Conservation (phyloP, 2,329 filamentous ascomycete species). For the Sclerotinia minor region DNA sequence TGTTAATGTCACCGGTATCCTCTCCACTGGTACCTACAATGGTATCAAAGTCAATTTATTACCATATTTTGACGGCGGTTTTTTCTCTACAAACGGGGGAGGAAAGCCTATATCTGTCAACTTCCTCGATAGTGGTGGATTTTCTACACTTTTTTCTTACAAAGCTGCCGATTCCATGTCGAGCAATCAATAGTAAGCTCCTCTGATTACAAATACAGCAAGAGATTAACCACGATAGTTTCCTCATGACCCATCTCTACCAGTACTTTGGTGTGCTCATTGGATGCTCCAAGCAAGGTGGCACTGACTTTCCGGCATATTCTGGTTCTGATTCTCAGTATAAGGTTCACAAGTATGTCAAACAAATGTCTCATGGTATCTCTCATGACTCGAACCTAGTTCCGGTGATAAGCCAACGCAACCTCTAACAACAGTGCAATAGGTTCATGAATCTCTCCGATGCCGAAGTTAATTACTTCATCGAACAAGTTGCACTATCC, state of each 20-base stretch:
- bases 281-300: conserved; percentile 54
- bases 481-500: conserved; percentile 57
- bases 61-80: conserved; percentile 58
- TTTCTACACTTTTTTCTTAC: conserved; percentile 48
- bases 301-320: conserved; percentile 53
- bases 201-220: not conserved
- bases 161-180: conserved; percentile 55
- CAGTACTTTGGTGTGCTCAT: conserved; percentile 60
- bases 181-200: conserved; percentile 56
- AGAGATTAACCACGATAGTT: conserved; percentile 36
- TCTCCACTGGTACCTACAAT: conserved; percentile 52
- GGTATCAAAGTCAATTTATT: conserved; percentile 56
- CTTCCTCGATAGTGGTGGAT: conserved; percentile 62
- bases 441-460: conserved; percentile 57
- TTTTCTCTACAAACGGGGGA: conserved; percentile 55
- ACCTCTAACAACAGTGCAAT: conserved; percentile 16
- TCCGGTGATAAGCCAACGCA: not conserved
- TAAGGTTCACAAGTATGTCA: conserved; percentile 51
- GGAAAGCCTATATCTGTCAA: conserved; percentile 51
- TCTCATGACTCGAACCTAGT: not conserved
- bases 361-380: not conserved
- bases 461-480: conserved; percentile 58
- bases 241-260: conserved; percentile 61
- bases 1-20: conserved; percentile 57
- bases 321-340: conserved; percentile 50